Conservation (phyloP, 1,284 basidiomycete species). For the Marasmius fiardii region DNA sequence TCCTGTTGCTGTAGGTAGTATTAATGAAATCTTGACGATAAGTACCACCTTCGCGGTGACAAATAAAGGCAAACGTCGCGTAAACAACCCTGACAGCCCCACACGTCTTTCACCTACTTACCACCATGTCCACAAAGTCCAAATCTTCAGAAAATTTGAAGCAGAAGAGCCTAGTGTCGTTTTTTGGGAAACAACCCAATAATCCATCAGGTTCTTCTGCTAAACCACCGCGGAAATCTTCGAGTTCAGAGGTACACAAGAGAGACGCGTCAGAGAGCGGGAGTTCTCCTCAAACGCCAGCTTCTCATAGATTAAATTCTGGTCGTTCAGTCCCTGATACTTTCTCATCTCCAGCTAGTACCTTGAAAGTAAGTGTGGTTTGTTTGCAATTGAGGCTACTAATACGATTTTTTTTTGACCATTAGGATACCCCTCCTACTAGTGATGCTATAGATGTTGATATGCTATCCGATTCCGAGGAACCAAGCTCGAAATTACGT, state of each 20-base stretch:
- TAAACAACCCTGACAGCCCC: neutral
- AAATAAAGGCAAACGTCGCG: slow-evolving; percentile 57
- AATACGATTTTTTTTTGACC: neutral
- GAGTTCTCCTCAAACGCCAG: slow-evolving; percentile 34
- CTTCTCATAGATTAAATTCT: slow-evolving; percentile 26
- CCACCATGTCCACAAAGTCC: slow-evolving; percentile 16
- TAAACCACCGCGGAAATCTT: slow-evolving; percentile 19
- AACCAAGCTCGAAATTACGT: slow-evolving; percentile 27
- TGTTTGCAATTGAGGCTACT: neutral
- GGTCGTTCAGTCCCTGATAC: slow-evolving; percentile 16
- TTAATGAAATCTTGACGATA: no score
- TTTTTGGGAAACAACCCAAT: slow-evolving; percentile 48
- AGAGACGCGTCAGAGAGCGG: slow-evolving; percentile 24
- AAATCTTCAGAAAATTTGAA: slow-evolving; percentile 46
- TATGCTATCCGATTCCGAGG: slow-evolving; percentile 54
- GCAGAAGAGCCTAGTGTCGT: slow-evolving; percentile 73
- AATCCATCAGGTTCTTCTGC: slow-evolving; percentile 18
- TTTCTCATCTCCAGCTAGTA: slow-evolving; percentile 10
- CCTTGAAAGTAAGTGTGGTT: slow-evolving; percentile 1
- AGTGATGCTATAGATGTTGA: slow-evolving; percentile 75
- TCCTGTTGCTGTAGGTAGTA: no score
- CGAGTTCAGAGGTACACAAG: slow-evolving; percentile 21
- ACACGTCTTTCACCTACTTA: neutral
- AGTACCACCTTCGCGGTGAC: no score
- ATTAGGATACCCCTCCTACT: slow-evolving; percentile 61